Evolutionary conservation across 2,329 filamentous ascomycete genomes (phyloP).

Genomic region (Herpomyces periplanetae): DNA sequence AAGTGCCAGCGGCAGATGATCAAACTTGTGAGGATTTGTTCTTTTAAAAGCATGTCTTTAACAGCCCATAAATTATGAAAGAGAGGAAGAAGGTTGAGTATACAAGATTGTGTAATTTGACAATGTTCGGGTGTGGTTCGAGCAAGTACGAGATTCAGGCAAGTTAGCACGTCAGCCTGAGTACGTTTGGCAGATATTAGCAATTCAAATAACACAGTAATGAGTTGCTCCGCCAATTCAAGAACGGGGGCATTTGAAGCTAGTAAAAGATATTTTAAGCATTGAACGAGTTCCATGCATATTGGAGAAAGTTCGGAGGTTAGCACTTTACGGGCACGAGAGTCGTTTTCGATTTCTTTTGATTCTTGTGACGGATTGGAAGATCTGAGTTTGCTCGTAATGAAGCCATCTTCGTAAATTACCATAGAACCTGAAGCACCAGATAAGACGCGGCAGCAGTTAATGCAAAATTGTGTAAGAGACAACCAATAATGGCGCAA

Average conservation of each 20-base stretch:
- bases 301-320: conserved; percentile 3
- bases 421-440: too few relatives aligned
- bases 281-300: conserved; percentile 13
- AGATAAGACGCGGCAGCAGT: too few relatives aligned
- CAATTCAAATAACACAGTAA: conserved; percentile 17
- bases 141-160: conserved; percentile 28
- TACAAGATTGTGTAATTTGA: conserved; percentile 17
- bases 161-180: conserved; percentile 31
- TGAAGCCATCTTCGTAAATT: conserved; percentile 4
- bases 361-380: conserved; percentile 3
- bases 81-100: conserved; percentile 22
- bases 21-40: conserved; percentile 35
- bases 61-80: conserved; percentile 37
- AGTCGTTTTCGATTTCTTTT: conserved; percentile 13
- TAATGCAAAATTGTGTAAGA: conserved; percentile 27
- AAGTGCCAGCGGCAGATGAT: conserved; percentile 15
- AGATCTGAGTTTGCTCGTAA: not conserved
- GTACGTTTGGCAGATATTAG: conserved; percentile 19
- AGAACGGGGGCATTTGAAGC: conserved; percentile 25
- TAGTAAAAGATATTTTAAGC: conserved; percentile 20
- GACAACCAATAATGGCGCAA: conserved; percentile 27
- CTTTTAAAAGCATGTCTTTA: conserved; percentile 23
- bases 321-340: too few relatives aligned
- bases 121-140: conserved; percentile 26
- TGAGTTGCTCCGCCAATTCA: conserved; percentile 15